Evolutionary conservation across 2,329 filamentous ascomycete species (phyloP).

Genomic region (Venturia carpophila): DNA sequence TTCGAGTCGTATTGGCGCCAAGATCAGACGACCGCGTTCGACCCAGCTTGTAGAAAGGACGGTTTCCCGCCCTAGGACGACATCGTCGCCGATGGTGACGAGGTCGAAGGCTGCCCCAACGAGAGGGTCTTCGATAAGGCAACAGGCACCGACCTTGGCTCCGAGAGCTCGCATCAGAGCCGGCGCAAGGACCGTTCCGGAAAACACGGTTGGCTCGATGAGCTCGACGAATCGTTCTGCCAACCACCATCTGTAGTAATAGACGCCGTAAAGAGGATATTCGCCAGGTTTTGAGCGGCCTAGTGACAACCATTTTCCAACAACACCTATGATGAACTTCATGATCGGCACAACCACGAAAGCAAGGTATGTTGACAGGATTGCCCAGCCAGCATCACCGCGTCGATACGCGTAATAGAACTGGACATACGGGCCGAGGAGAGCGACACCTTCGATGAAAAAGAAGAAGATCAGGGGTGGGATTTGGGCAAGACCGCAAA

Average conservation of each 20-base stretch:
- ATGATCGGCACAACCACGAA: neutral
- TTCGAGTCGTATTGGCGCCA: neutral
- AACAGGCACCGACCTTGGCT: neutral
- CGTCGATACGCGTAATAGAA: neutral
- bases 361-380: neutral
- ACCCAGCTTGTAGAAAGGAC: constrained; percentile 8
- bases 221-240: constrained; percentile 6
- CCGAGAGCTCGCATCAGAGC: neutral
- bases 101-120: constrained; percentile 2
- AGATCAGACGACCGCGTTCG: constrained; percentile 6
- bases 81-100: neutral
- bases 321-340: neutral
- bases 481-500: constrained; percentile 1
- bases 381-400: neutral
- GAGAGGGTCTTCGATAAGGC: neutral
- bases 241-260: constrained; percentile 12
- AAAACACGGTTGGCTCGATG: neutral
- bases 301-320: neutral
- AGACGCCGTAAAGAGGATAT: neutral
- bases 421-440: neutral
- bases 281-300: neutral
- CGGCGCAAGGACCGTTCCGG: neutral
- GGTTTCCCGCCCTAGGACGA: neutral
- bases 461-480: neutral
- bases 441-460: neutral